phyloP scores from a whole-genome alignment of 306 rosid genomes.

The Rosa rugosa region DNA sequence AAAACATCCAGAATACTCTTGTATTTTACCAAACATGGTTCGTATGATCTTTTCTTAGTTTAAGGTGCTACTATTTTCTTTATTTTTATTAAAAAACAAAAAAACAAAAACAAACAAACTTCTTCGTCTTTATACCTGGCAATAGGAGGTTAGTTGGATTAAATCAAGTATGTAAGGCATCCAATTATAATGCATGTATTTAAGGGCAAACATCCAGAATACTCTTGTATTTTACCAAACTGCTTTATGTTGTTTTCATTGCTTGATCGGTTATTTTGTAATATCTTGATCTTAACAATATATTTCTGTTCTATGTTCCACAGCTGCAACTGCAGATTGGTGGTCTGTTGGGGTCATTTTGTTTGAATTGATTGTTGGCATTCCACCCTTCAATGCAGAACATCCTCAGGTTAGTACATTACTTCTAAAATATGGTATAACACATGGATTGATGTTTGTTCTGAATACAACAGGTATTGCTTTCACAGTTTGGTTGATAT shows the following conservation, averaged over 20 bases:
- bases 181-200: slow-evolving; percentile 8
- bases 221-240: not conserved
- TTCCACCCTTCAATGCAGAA: slow-evolving; percentile 98
- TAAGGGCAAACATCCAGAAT: not conserved
- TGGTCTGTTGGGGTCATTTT: slow-evolving; percentile 99
- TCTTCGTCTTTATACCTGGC: slow-evolving; percentile 5
- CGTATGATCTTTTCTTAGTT: slow-evolving; percentile 53
- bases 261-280: slow-evolving; percentile 7
- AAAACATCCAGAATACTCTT: too few species aligned
- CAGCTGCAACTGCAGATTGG: slow-evolving; percentile 98
- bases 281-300: slow-evolving; percentile 3
- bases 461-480: not conserved
- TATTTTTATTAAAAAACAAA: slow-evolving; percentile 14
- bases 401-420: slow-evolving; percentile 84
- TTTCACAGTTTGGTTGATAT: slow-evolving; percentile 17
- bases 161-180: not conserved
- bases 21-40: slow-evolving; percentile 56
- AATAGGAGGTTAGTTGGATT: not conserved
- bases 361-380: slow-evolving; percentile 95
- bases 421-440: slow-evolving; percentile 8
- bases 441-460: not conserved
- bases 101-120: too few species aligned
- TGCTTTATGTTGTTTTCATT: slow-evolving; percentile 4
- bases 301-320: slow-evolving; percentile 16
- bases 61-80: slow-evolving; percentile 57